Evolutionary conservation across 345 rosid species (phyloP).

Genomic region (Euclidium syriacum): DNA sequence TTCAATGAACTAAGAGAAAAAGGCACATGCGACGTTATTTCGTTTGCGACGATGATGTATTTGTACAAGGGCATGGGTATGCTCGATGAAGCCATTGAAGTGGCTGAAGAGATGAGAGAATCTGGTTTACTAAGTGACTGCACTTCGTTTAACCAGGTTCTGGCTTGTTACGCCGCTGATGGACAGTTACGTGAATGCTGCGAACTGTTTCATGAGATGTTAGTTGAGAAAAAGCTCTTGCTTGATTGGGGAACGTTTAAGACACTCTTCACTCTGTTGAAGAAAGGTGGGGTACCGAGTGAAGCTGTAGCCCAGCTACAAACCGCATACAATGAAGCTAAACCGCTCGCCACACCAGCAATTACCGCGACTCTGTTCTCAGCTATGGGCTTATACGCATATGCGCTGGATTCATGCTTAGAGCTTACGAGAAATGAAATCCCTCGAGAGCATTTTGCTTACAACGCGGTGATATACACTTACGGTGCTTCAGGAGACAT

Average conservation of each 20-base stretch:
- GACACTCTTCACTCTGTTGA: slow-evolving; percentile 56
- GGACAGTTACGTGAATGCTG: slow-evolving; percentile 67
- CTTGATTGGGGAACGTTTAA: slow-evolving; percentile 63
- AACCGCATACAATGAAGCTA: slow-evolving; percentile 51
- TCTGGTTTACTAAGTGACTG: slow-evolving; percentile 58
- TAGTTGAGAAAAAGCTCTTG: slow-evolving; percentile 42
- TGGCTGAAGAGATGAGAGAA: slow-evolving; percentile 82
- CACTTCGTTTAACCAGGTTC: slow-evolving; percentile 60
- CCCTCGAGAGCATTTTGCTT: slow-evolving; percentile 44
- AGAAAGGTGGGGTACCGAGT: slow-evolving; percentile 62
- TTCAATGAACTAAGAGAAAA: slow-evolving; percentile 49
- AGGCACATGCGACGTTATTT: slow-evolving; percentile 61
- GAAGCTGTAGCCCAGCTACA: slow-evolving; percentile 78
- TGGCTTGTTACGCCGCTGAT: slow-evolving; percentile 64
- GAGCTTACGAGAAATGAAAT: slow-evolving; percentile 37
- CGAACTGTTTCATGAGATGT: slow-evolving; percentile 75
- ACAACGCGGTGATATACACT: slow-evolving; percentile 65
- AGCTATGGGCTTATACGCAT: slow-evolving; percentile 56
- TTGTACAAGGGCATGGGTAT: slow-evolving; percentile 76
- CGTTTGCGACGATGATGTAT: slow-evolving; percentile 80
- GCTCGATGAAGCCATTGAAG: slow-evolving; percentile 75
- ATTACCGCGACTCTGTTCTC: slow-evolving; percentile 55
- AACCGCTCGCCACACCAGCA: slow-evolving; percentile 63
- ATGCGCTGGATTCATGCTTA: slow-evolving; percentile 53
- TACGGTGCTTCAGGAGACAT: slow-evolving; percentile 56